Conservation (phyloP, 2,329 filamentous ascomycete genomes). For the Botrytis paeoniae region DNA sequence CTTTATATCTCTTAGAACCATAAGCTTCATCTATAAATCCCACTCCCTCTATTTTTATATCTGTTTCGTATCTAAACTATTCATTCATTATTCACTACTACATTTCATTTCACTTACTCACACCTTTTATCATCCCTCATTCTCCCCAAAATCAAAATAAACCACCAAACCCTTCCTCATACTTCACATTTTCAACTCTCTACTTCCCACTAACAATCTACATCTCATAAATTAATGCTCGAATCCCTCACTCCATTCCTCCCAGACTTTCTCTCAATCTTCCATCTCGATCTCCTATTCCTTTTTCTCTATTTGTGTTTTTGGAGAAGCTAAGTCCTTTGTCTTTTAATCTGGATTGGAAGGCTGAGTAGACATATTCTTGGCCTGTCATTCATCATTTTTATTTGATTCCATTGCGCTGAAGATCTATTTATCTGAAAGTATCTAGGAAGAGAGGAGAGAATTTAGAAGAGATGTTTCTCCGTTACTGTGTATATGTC, state of each 20-base stretch:
- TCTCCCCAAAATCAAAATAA: not conserved
- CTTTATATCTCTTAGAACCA: no score
- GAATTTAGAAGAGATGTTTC: not conserved
- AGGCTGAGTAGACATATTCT: no score
- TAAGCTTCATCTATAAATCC: no score
- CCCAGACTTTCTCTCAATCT: not conserved
- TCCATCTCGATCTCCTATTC: not conserved
- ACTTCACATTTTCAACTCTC: not conserved
- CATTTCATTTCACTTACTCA: not conserved
- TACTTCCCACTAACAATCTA: no score
- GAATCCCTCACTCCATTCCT: not conserved
- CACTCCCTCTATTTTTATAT: no score
- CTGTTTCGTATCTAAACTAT: not conserved
- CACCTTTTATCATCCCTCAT: not conserved
- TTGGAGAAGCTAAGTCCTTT: not conserved
- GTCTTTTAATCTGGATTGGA: no score
- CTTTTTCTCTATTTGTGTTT: not conserved
- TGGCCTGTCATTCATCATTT: no score
- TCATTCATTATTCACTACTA: no score
- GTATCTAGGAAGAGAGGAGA: no score
- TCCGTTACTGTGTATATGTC: not conserved
- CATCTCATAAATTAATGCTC: not conserved
- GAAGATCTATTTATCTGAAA: no score
- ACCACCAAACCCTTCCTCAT: no score
- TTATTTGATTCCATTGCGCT: no score